Evolutionary conservation across 2,329 filamentous ascomycete genomes (phyloP).

Genomic region (Calonectria henricotiae): DNA sequence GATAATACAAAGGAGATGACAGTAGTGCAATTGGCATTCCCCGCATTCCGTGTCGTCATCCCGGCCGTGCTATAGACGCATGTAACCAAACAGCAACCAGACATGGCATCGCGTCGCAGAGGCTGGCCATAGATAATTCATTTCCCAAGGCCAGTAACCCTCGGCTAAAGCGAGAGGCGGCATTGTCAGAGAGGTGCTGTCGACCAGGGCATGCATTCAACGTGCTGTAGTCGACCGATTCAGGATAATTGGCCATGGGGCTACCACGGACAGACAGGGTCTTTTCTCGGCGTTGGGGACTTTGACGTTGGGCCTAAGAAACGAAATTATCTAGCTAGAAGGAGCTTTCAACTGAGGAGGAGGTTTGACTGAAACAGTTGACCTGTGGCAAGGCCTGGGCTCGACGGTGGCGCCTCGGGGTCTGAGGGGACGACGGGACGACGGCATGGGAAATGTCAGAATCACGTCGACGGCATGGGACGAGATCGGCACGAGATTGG

Average conservation of each 20-base stretch:
- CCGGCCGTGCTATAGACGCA: conserved; percentile 49
- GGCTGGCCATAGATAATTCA: conserved; percentile 27
- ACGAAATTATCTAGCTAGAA: background rate
- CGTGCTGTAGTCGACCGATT: conserved; percentile 21
- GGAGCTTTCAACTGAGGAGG: conserved; percentile 11
- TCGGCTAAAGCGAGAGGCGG: conserved; percentile 14
- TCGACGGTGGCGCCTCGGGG: conserved; percentile 27
- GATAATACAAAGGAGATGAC: conserved; percentile 21
- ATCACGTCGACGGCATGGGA: conserved; percentile 4
- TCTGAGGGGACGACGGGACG: conserved; percentile 24
- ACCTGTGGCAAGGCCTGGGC: conserved; percentile 19
- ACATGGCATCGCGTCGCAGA: conserved; percentile 42
- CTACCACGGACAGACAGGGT: conserved; percentile 10
- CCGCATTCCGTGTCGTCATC: conserved; percentile 59
- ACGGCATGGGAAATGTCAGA: conserved; percentile 22
- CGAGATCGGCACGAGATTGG: background rate
- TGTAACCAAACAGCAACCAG: conserved; percentile 49
- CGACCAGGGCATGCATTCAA: conserved; percentile 47
- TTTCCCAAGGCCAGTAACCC: conserved; percentile 25
- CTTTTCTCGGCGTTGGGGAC: conserved; percentile 5
- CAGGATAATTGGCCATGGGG: conserved; percentile 13
- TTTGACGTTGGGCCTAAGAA: conserved; percentile 4
- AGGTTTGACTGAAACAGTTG: conserved; percentile 29
- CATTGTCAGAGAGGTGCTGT: background rate
- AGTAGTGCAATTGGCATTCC: conserved; percentile 47